Percentiles rank a stretch among this genome's conserved stretches.
phyloP scores from a whole-genome alignment of 331 rosid genomes.

The Acacia concinna region DNA sequence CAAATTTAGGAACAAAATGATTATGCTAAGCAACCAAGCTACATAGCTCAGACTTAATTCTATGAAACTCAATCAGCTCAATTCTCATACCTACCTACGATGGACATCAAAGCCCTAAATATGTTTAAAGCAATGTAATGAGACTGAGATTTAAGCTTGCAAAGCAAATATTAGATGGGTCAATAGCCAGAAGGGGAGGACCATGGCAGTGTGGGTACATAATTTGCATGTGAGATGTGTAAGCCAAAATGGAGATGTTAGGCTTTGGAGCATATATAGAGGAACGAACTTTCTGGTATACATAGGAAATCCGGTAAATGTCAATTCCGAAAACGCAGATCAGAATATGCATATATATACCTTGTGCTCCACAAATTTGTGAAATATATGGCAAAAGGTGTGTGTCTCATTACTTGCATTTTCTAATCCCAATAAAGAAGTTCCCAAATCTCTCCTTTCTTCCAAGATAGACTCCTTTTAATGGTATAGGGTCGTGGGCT shows the following conservation, averaged over 20 bases:
- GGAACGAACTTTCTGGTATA: conserved; percentile 54
- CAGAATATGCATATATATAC: background rate
- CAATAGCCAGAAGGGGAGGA: conserved; percentile 38
- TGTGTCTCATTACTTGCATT: conserved; percentile 7
- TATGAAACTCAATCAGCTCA: background rate
- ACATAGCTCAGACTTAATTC: background rate
- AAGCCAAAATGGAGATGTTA: conserved; percentile 45
- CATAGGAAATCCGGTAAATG: conserved; percentile 42
- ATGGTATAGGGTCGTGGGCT: background rate
- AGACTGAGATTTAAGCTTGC: conserved; percentile 16
- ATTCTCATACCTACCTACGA: background rate
- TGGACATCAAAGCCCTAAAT: conserved; percentile 33
- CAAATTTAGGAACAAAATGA: conserved; percentile 23
- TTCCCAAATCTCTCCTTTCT: background rate
- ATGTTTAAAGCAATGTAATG: background rate
- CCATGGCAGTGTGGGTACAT: conserved; percentile 39
- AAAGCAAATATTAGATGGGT: conserved; percentile 31
- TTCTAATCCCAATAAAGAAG: background rate
- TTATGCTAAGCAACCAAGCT: background rate
- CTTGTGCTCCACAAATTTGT: background rate
- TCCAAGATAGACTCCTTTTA: background rate
- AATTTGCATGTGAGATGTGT: conserved; percentile 68
- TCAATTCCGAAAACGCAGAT: conserved; percentile 34
- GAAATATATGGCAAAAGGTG: conserved; percentile 14
- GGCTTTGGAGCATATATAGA: conserved; percentile 42